Evolutionary conservation across 352 stramenopile genomes (phyloP).

Genomic region (Globisporangium paroecandrum): DNA sequence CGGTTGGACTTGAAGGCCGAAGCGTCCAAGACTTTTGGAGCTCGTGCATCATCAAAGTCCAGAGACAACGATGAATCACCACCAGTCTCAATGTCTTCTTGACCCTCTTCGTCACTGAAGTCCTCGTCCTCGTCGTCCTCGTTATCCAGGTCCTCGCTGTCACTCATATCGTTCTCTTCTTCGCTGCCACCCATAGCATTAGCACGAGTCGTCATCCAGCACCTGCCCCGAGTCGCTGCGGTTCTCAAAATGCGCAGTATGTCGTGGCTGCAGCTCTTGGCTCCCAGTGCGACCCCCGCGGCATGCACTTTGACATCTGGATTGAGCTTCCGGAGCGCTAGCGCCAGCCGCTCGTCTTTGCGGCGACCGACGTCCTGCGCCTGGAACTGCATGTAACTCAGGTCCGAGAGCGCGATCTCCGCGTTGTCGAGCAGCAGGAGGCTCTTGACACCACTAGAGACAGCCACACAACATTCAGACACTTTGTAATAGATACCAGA

Average conservation of each 20-base stretch:
- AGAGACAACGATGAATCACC: neutral
- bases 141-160: neutral
- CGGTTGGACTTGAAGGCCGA: neutral
- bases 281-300: slow-evolving; percentile 15
- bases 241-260: slow-evolving; percentile 19
- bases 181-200: neutral
- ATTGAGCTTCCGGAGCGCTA: slow-evolving; percentile 24
- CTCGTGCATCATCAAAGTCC: neutral
- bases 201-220: too few species aligned
- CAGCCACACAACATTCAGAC: neutral
- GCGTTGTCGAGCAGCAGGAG: slow-evolving; percentile 33
- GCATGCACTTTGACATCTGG: slow-evolving; percentile 27
- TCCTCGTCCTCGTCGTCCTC: slow-evolving; percentile 4
- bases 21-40: neutral
- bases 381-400: slow-evolving; percentile 37
- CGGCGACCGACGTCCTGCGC: slow-evolving; percentile 27
- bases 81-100: neutral
- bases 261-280: neutral
- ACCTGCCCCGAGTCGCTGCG: neutral
- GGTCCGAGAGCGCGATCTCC: slow-evolving; percentile 24
- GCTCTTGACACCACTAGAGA: slow-evolving; percentile 33
- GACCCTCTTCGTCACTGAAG: neutral
- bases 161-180: neutral
- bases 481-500: neutral
- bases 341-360: slow-evolving; percentile 29